phyloP scores from a whole-genome alignment of 305 asterid genomes.

The Petunia hybrid region DNA sequence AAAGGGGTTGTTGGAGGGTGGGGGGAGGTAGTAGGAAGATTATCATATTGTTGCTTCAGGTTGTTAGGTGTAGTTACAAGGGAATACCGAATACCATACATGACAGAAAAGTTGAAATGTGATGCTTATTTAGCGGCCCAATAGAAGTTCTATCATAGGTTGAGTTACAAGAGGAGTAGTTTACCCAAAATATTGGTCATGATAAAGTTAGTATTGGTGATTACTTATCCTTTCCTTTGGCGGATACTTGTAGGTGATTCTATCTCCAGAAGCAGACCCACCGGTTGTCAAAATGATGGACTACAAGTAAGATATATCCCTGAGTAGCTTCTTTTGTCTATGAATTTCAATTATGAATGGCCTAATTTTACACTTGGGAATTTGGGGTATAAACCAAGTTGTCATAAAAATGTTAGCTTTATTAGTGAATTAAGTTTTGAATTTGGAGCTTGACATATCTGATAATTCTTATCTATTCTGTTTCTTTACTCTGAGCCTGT shows the following conservation, averaged over 20 bases:
- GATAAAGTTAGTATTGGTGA: conserved; percentile 32
- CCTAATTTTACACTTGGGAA: not conserved
- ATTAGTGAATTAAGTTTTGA: not conserved
- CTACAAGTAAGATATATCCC: conserved; percentile 70
- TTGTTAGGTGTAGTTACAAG: conserved; percentile 16
- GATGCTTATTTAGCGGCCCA: not conserved
- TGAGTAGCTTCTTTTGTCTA: not conserved
- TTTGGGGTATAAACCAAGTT: too few species aligned
- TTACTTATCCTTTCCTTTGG: conserved; percentile 30
- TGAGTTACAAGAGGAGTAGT: not conserved
- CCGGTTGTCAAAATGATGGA: conserved; percentile 95
- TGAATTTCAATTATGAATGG: not conserved
- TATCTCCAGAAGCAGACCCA: conserved; percentile 95
- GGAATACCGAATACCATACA: not conserved
- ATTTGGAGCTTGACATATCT: not conserved
- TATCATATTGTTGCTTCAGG: not conserved
- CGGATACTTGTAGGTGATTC: conserved; percentile 68
- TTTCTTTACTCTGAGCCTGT: too few species aligned
- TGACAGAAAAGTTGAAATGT: not conserved
- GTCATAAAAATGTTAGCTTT: too few species aligned
- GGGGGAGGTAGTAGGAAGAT: not conserved
- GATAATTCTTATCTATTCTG: too few species aligned
- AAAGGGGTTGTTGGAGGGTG: not conserved
- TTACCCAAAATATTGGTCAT: not conserved
- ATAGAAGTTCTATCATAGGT: not conserved